Percentiles rank a stretch among this genome's conserved stretches.
Conservation (phyloP, 257 asterid species). For the Phtheirospermum japonicum region DNA sequence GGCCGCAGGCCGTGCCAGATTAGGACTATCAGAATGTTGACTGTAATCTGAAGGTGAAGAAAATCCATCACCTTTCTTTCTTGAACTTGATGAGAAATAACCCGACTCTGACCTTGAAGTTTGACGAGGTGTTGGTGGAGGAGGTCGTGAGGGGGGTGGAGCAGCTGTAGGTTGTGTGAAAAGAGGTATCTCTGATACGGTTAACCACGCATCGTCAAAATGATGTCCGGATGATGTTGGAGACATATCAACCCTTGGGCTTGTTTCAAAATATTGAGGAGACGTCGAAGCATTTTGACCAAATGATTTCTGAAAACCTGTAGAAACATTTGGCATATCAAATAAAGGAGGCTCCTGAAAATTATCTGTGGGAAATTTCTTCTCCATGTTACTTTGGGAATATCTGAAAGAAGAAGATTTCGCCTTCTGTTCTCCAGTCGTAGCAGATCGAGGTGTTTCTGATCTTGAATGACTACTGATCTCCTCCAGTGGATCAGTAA, state of each 20-base stretch:
- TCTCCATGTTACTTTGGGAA: conserved; percentile 41
- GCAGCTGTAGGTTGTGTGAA: conserved; percentile 67
- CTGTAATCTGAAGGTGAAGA: conserved; percentile 44
- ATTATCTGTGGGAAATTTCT: conserved; percentile 42
- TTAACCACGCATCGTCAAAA: conserved; percentile 63
- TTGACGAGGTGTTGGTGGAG: conserved; percentile 63
- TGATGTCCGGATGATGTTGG: conserved; percentile 43
- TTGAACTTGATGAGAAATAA: conserved; percentile 41
- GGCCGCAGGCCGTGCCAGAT: conserved; percentile 37
- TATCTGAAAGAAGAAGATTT: conserved; percentile 47
- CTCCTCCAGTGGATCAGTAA: conserved; percentile 51
- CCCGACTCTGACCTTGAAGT: conserved; percentile 39
- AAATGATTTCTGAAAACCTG: conserved; percentile 42
- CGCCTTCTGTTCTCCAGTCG: conserved; percentile 37
- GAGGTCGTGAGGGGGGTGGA: conserved; percentile 86
- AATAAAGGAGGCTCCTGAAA: conserved; percentile 58
- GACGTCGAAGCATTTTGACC: conserved; percentile 40
- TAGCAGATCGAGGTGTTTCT: conserved; percentile 38
- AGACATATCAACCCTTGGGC: conserved; percentile 41
- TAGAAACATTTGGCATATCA: conserved; percentile 52
- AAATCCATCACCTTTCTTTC: conserved; percentile 49
- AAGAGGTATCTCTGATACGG: conserved; percentile 79
- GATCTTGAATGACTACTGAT: conserved; percentile 41
- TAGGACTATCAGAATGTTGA: conserved; percentile 54
- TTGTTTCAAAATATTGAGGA: conserved; percentile 44